Percentiles rank a stretch among this genome's conserved stretches.
Conservation (phyloP, 78 protist species). For the Goniomonas avonlea region DNA sequence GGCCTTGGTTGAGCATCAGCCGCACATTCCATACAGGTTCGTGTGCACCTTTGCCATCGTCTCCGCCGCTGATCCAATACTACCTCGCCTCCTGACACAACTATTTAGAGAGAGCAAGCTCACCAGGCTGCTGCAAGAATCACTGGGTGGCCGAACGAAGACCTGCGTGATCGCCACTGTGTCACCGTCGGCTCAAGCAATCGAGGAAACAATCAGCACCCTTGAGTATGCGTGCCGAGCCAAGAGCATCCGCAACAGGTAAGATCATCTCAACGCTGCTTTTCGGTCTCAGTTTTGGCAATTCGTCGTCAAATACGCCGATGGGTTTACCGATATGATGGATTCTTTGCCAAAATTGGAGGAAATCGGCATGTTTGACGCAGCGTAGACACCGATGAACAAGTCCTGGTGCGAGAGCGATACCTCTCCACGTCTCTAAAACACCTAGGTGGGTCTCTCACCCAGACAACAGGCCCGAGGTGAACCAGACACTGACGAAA, state of each 20-base stretch:
- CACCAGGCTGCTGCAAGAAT: constrained; percentile 85
- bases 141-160: constrained; percentile 87
- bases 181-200: constrained; percentile 50
- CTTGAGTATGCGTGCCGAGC: constrained; percentile 83
- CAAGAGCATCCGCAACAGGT: constrained; percentile 67
- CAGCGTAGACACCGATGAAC: too few relatives aligned
- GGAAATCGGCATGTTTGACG: too few relatives aligned
- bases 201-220: constrained; percentile 77
- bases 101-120: constrained; percentile 69
- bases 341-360: too few relatives aligned
- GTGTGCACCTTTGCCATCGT: not conserved
- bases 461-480: constrained; percentile 56
- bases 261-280: too few relatives aligned
- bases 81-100: too few relatives aligned
- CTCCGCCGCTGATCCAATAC: constrained; percentile 2
- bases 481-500: constrained; percentile 71
- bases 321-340: too few relatives aligned
- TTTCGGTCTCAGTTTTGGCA: too few relatives aligned
- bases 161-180: constrained; percentile 89
- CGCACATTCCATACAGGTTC: constrained; percentile 64
- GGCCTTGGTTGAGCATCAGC: constrained; percentile 48
- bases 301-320: too few relatives aligned
- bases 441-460: too few relatives aligned
- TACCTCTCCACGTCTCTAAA: too few relatives aligned
- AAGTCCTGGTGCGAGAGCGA: too few relatives aligned